Percentiles rank a stretch among this genome's conserved stretches.
Evolutionary conservation across 495 filamentous ascomycete genomes (phyloP).

Genomic region (Neurospora sublineolata): DNA sequence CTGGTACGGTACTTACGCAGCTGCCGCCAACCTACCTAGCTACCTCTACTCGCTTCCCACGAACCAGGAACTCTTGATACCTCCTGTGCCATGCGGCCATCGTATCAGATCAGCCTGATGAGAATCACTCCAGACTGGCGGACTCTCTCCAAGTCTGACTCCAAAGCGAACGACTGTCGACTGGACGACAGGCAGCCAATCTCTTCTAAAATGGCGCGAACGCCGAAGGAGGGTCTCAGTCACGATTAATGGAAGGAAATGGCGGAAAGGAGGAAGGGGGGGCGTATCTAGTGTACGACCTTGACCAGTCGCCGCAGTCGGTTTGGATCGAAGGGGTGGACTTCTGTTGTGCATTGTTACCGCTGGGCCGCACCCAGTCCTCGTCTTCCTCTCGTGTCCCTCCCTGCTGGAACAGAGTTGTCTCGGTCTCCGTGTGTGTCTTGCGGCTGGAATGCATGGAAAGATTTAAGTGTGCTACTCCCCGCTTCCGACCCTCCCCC

Average conservation of each 20-base stretch:
- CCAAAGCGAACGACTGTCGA: slow-evolving; percentile 3
- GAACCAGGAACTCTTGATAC: background rate
- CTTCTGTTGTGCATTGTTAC: background rate
- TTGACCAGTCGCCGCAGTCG: background rate
- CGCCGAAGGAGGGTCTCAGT: background rate
- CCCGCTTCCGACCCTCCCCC: background rate
- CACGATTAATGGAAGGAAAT: background rate
- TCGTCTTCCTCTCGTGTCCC: background rate
- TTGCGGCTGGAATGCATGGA: background rate
- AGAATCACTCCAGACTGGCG: background rate
- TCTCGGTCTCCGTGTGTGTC: background rate
- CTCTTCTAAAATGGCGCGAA: background rate
- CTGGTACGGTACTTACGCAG: background rate
- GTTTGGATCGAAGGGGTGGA: background rate
- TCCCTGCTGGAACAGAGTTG: background rate
- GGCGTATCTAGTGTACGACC: background rate
- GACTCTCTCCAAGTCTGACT: slow-evolving; percentile 21
- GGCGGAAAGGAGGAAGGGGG: background rate
- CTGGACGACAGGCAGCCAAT: background rate
- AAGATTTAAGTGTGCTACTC: background rate
- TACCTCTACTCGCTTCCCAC: background rate
- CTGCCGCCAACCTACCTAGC: background rate
- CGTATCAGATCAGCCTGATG: background rate
- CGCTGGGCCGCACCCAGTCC: background rate
- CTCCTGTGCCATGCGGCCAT: background rate